Percentiles rank a stretch among this genome's conserved stretches.
Evolutionary conservation across 495 filamentous ascomycete species (phyloP).

Genomic region (Lasiosphaeris hirsuta): DNA sequence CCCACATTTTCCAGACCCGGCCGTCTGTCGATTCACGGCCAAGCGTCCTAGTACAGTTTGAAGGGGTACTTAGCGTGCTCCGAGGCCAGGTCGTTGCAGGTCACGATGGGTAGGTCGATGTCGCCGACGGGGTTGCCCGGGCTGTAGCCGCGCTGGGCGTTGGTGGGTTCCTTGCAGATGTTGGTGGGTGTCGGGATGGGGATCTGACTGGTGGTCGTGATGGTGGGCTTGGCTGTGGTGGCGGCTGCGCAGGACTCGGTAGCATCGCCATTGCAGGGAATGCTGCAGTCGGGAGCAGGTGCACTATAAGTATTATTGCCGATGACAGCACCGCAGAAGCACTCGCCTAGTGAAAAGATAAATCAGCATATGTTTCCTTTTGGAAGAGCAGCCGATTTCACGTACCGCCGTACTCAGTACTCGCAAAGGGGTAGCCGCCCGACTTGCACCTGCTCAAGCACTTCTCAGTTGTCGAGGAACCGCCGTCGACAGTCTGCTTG

Average conservation of each 20-base stretch:
- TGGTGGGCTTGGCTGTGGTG: slow-evolving; percentile 17
- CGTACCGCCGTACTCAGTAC: slow-evolving; percentile 48
- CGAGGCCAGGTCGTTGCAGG: slow-evolving; percentile 45
- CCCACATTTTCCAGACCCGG: slow-evolving; percentile 22
- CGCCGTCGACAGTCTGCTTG: slow-evolving; percentile 36
- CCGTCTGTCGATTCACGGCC: slow-evolving; percentile 10
- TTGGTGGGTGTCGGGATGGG: slow-evolving; percentile 42
- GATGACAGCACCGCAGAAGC: slow-evolving; percentile 46
- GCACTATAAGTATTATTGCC: slow-evolving; percentile 45
- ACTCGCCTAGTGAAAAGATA: slow-evolving; percentile 27
- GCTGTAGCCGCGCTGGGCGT: slow-evolving; percentile 33
- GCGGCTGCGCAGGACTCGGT: slow-evolving; percentile 39
- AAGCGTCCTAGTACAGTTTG: slow-evolving; percentile 44
- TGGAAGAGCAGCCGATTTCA: slow-evolving; percentile 19
- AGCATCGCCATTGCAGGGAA: slow-evolving; percentile 48
- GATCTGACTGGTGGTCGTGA: slow-evolving; percentile 26
- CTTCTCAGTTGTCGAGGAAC: slow-evolving; percentile 40
- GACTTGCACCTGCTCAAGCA: slow-evolving; percentile 47
- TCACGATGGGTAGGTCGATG: slow-evolving; percentile 45
- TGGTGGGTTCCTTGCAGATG: slow-evolving; percentile 44
- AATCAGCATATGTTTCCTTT: slow-evolving; percentile 6
- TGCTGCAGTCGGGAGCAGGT: slow-evolving; percentile 38
- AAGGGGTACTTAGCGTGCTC: slow-evolving; percentile 39
- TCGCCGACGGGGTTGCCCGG: slow-evolving; percentile 45
- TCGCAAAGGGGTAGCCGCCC: slow-evolving; percentile 49